A percentile compares a stretch with the other conserved stretches of the same genome.
phyloP scores from a whole-genome alignment of 805 yeast species.

The Blastobotrys muscicola region DNA sequence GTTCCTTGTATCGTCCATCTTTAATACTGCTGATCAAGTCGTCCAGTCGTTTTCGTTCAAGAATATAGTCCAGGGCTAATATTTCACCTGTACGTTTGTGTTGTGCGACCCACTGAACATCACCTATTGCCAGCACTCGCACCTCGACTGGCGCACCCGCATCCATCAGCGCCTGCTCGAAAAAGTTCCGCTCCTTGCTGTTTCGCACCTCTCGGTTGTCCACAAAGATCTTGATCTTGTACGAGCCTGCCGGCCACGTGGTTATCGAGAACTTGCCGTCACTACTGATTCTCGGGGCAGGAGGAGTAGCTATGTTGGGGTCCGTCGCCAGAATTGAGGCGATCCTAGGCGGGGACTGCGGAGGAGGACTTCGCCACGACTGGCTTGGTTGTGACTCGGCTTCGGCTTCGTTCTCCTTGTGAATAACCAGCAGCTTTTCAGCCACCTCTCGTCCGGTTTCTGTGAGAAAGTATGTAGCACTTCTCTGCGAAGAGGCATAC shows the following conservation, averaged over 20 bases:
- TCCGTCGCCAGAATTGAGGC: neutral
- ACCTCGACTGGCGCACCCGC: constrained; percentile 44
- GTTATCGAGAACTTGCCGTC: neutral
- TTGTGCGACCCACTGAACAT: constrained; percentile 80
- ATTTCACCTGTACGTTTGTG: constrained; percentile 47
- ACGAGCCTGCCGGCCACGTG: constrained; percentile 54
- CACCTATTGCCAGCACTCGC: constrained; percentile 68
- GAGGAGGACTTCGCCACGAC: constrained; percentile 3
- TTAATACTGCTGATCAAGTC: constrained; percentile 74
- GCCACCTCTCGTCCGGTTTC: constrained; percentile 64
- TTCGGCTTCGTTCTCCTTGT: constrained; percentile 39
- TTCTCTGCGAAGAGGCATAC: constrained; percentile 33
- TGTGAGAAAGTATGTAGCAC: constrained; percentile 45
- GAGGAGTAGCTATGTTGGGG: neutral
- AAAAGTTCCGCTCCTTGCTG: constrained; percentile 53
- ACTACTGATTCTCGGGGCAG: neutral
- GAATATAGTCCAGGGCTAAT: constrained; percentile 68
- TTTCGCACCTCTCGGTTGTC: constrained; percentile 70
- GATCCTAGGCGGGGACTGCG: neutral
- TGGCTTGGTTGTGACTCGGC: neutral
- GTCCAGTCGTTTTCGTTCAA: constrained; percentile 83
- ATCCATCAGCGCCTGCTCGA: constrained; percentile 42
- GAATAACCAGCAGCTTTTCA: constrained; percentile 40
- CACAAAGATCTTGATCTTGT: constrained; percentile 49
- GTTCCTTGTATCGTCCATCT: constrained; percentile 87